These are phyloP conservation scores for Arthrinium phaeospermum DNA, from an alignment of 2,329 filamentous ascomycete species.

Conservation along the genomic window DNA sequence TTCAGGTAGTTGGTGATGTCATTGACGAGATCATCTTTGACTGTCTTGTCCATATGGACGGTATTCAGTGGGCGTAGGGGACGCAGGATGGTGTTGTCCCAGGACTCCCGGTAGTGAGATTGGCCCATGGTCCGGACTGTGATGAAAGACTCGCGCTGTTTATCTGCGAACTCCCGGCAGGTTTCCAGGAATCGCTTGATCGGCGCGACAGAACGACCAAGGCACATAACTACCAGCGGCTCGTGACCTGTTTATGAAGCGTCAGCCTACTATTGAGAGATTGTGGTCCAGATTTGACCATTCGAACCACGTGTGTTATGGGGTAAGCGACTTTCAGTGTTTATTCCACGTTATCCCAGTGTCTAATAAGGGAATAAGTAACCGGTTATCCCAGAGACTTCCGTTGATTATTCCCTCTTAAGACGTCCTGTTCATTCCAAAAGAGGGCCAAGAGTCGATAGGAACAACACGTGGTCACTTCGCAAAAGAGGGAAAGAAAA, in stretches of 20 bases:
- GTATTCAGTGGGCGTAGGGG: slow-evolving; percentile 42
- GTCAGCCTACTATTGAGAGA: neutral
- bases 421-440: too few relatives aligned
- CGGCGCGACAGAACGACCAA: slow-evolving; percentile 42
- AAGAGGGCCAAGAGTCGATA: too few relatives aligned
- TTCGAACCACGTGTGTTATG: neutral
- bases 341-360: too few relatives aligned
- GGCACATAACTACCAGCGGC: slow-evolving; percentile 45
- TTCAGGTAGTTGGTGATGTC: slow-evolving; percentile 72
- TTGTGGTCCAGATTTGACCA: neutral
- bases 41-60: slow-evolving; percentile 43
- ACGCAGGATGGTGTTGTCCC: slow-evolving; percentile 44
- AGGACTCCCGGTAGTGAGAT: slow-evolving; percentile 34
- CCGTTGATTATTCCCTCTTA: too few relatives aligned
- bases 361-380: too few relatives aligned
- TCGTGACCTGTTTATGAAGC: slow-evolving; percentile 28
- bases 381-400: too few relatives aligned
- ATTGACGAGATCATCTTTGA: slow-evolving; percentile 69
- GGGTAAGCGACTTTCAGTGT: too few relatives aligned
- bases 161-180: slow-evolving; percentile 40
- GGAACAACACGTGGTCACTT: neutral
- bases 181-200: slow-evolving; percentile 38
- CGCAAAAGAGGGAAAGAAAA: neutral
- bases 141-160: slow-evolving; percentile 43
- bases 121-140: slow-evolving; percentile 42